Conservation (phyloP, 2,329 filamentous ascomycete genomes). For the Xylariaceae sp. region DNA sequence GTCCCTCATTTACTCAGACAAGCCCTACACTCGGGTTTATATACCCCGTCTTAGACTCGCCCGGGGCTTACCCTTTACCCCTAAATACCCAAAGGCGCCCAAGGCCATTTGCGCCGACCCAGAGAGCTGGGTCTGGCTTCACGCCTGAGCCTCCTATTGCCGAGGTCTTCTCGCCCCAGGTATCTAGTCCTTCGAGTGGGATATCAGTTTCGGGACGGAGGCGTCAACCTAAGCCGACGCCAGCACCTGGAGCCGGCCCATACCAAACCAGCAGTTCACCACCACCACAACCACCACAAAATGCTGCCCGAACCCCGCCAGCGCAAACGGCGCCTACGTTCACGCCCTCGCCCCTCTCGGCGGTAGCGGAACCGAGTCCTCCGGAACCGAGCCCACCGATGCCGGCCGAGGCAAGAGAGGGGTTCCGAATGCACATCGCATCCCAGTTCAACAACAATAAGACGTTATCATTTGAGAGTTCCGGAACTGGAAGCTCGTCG, state of each 20-base stretch:
- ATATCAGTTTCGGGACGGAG: neutral
- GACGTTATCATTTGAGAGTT: constrained; percentile 23
- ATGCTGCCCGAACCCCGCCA: constrained; percentile 8
- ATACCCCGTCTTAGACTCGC: constrained; percentile 19
- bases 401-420: constrained; percentile 10
- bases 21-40: constrained; percentile 38
- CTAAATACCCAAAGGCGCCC: constrained; percentile 20
- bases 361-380: constrained; percentile 5
- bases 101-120: constrained; percentile 9
- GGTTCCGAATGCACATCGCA: constrained; percentile 18
- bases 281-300: constrained; percentile 4
- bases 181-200: constrained; percentile 1
- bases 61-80: constrained; percentile 25
- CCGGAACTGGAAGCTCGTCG: constrained; percentile 27
- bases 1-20: constrained; percentile 35
- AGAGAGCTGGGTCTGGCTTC: constrained; percentile 24
- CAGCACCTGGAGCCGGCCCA: neutral
- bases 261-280: constrained; percentile 3
- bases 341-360: constrained; percentile 12
- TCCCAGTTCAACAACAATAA: constrained; percentile 15
- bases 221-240: neutral
- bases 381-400: constrained; percentile 16
- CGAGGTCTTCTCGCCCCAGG: constrained; percentile 18
- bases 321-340: constrained; percentile 7
- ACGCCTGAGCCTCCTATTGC: constrained; percentile 20